Percentiles rank a stretch among this genome's conserved stretches.
Evolutionary conservation across 2,329 filamentous ascomycete genomes (phyloP).

Genomic region (Pestalotiopsis sp.): DNA sequence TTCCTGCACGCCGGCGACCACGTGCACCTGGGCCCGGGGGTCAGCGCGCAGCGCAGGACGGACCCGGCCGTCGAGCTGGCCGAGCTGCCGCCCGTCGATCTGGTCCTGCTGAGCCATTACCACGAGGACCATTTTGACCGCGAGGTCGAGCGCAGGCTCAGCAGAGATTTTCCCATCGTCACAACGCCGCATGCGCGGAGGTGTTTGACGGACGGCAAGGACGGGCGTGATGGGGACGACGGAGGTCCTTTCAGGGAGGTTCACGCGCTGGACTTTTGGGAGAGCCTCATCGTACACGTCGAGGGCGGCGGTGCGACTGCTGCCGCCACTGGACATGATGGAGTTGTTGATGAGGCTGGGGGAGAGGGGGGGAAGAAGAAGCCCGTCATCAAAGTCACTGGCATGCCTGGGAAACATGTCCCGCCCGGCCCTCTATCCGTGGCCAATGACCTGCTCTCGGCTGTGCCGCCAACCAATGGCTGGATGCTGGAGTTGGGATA

Average conservation of each 20-base stretch:
- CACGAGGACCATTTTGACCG: slow-evolving; percentile 54
- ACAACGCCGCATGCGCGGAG: slow-evolving; percentile 63
- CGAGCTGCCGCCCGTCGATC: slow-evolving; percentile 61
- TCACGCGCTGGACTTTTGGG: slow-evolving; percentile 57
- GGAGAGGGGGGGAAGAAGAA: slow-evolving; percentile 15
- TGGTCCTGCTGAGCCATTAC: slow-evolving; percentile 65
- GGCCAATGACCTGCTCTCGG: slow-evolving; percentile 40
- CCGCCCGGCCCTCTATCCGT: slow-evolving; percentile 39
- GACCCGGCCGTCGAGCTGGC: slow-evolving; percentile 64
- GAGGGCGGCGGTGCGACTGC: slow-evolving; percentile 16
- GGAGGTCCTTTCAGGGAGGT: slow-evolving; percentile 57
- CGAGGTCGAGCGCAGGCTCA: slow-evolving; percentile 39
- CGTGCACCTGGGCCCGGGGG: slow-evolving; percentile 67
- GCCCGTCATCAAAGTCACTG: slow-evolving; percentile 59
- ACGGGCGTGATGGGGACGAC: slow-evolving; percentile 3
- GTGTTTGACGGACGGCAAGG: slow-evolving; percentile 46
- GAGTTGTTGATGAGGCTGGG: not conserved
- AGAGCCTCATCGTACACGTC: slow-evolving; percentile 48
- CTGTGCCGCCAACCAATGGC: slow-evolving; percentile 66
- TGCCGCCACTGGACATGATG: slow-evolving; percentile 32
- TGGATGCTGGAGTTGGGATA: slow-evolving; percentile 68
- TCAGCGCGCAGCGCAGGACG: slow-evolving; percentile 55
- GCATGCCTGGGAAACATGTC: slow-evolving; percentile 68
- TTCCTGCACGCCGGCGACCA: slow-evolving; percentile 69
- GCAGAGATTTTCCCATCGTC: slow-evolving; percentile 61